phyloP scores from a whole-genome alignment of 129 eudicot species.

The Dittrichia graveolens region DNA sequence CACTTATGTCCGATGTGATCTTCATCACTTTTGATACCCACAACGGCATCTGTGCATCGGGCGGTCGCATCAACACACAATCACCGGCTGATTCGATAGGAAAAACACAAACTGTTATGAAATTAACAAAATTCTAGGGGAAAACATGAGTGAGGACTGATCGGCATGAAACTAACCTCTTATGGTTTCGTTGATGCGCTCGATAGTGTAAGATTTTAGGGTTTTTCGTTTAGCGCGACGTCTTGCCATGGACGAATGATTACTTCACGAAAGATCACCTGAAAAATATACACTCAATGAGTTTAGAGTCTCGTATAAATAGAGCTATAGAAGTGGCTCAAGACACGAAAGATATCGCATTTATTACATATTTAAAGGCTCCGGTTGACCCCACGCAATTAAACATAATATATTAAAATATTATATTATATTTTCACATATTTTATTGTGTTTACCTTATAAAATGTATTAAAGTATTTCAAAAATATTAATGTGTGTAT shows the following conservation, averaged over 20 bases:
- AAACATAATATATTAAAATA: no score
- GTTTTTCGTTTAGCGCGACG: constrained; percentile 43
- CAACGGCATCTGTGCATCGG: constrained; percentile 60
- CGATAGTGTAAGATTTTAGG: constrained; percentile 56
- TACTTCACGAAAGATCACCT: not conserved
- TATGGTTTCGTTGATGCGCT: constrained; percentile 49
- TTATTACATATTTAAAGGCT: no score
- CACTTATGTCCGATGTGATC: constrained; percentile 55
- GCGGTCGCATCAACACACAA: constrained; percentile 72
- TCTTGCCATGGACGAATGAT: constrained; percentile 50
- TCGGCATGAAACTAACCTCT: constrained; percentile 39
- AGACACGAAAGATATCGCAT: no score
- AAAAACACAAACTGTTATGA: not conserved
- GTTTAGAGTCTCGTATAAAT: no score
- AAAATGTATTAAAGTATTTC: no score
- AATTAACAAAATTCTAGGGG: not conserved
- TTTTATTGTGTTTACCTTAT: no score
- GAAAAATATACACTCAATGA: no score
- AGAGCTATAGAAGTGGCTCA: no score
- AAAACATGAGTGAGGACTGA: no score
- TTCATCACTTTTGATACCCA: constrained; percentile 62
- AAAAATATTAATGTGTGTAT: no score
- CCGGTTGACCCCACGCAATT: no score
- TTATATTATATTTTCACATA: no score
- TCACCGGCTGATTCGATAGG: constrained; percentile 52